These are phyloP conservation scores for Mediolabrus comicus DNA, from an alignment of 108 stramenopile species.

Conservation along the genomic window DNA sequence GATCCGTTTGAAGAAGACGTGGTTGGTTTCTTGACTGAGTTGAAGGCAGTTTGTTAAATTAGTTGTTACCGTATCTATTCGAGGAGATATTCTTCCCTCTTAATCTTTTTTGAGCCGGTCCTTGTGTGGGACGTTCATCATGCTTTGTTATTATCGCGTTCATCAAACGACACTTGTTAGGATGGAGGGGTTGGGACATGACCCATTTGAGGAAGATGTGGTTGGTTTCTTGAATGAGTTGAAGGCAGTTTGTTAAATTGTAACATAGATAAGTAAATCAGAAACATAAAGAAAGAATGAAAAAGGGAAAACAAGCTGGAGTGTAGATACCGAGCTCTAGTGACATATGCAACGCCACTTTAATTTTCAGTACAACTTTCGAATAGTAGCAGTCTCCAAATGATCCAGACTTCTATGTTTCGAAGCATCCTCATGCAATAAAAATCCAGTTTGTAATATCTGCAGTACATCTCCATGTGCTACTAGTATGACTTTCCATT, in stretches of 20 bases:
- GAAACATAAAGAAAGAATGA: no score
- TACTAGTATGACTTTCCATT: constrained; percentile 62
- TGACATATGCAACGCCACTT: no score
- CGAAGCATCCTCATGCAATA: constrained; percentile 51
- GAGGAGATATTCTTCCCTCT: no score
- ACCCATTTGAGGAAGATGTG: constrained; percentile 81
- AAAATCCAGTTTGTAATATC: constrained; percentile 85
- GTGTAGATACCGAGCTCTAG: no score
- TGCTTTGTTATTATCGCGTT: constrained; percentile 13
- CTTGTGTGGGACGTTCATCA: no score
- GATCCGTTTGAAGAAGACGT: constrained; percentile 81
- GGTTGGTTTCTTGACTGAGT: constrained; percentile 39
- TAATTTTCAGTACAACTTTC: no score
- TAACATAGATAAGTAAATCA: no score
- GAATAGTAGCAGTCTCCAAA: constrained; percentile 79
- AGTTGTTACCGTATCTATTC: no score
- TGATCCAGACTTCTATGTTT: constrained; percentile 73
- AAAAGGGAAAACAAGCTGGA: no score
- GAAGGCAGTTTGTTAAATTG: neutral
- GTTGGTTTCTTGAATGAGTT: constrained; percentile 40
- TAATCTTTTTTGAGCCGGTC: constrained; percentile 23
- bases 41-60: neutral
- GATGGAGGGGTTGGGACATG: constrained; percentile 74
- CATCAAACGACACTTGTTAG: no score
- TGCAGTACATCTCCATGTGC: constrained; percentile 92